Conservation (phyloP, 352 stramenopile species). For the Globisporangium solare region DNA sequence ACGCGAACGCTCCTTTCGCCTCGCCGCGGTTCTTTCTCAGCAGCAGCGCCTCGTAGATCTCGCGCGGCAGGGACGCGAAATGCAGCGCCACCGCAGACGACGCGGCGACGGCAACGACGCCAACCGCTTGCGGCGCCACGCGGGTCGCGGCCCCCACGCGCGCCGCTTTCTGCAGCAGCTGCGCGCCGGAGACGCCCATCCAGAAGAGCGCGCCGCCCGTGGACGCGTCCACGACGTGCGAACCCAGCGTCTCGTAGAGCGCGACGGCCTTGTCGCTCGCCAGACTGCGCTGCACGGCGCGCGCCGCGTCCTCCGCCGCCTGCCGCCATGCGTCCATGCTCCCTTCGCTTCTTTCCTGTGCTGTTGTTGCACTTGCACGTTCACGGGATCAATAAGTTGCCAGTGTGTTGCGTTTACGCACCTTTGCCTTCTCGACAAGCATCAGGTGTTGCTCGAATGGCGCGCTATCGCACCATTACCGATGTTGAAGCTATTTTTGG, state of each 20-base stretch:
- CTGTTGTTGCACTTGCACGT: no score
- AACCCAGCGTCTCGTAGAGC: conserved; percentile 36
- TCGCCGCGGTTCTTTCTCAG: conserved; percentile 14
- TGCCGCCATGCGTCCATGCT: conserved; percentile 15
- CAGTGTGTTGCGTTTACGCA: background rate
- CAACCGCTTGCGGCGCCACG: conserved; percentile 36
- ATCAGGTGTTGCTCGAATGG: background rate
- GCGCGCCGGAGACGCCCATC: conserved; percentile 34
- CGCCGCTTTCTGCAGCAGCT: conserved; percentile 40
- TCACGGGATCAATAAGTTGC: no score
- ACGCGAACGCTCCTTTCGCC: conserved; percentile 8
- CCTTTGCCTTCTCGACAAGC: background rate
- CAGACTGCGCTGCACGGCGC: conserved; percentile 28
- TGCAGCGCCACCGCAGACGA: conserved; percentile 44
- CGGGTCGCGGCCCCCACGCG: conserved; percentile 40
- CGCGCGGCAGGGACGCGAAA: conserved; percentile 44
- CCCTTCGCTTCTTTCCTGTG: background rate
- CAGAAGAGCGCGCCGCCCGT: conserved; percentile 51
- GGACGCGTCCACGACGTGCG: conserved; percentile 37
- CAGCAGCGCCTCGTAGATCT: conserved; percentile 31
- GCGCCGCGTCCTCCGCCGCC: conserved; percentile 11
- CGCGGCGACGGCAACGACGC: conserved; percentile 34
- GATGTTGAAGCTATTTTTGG: no score
- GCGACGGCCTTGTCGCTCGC: conserved; percentile 31
- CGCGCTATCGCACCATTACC: background rate